Percentiles rank a stretch among this genome's conserved stretches.
Evolutionary conservation across 441 rosid species (phyloP).

Genomic region (Jatropha multifida): DNA sequence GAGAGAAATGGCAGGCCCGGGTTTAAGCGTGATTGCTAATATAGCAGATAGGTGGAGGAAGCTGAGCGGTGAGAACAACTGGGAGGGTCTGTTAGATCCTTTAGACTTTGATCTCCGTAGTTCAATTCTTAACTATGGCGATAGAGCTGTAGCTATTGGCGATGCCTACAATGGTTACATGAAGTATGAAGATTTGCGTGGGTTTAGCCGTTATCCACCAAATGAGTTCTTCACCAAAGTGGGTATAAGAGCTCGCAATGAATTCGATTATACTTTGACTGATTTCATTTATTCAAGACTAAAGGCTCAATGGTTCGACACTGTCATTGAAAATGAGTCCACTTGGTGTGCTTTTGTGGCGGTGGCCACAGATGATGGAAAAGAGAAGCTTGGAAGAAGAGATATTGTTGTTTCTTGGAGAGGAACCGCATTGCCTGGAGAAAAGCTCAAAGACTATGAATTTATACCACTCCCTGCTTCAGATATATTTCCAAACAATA

Average conservation of each 20-base stretch:
- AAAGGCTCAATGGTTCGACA: background rate
- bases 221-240: constrained; percentile 21
- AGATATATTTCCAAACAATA: background rate
- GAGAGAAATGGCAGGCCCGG: background rate
- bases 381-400: constrained; percentile 27
- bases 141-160: constrained; percentile 21
- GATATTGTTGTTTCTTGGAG: constrained; percentile 38
- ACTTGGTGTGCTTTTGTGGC: constrained; percentile 37
- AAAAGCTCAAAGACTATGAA: constrained; percentile 12
- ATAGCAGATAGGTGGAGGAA: constrained; percentile 24
- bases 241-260: constrained; percentile 21
- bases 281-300: constrained; percentile 25
- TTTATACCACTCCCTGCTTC: constrained; percentile 7
- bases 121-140: constrained; percentile 35
- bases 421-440: constrained; percentile 20
- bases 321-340: background rate
- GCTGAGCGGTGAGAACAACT: constrained; percentile 29
- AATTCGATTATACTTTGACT: constrained; percentile 26
- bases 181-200: background rate
- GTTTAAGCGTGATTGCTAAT: background rate
- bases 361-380: constrained; percentile 32
- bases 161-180: constrained; percentile 21
- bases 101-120: constrained; percentile 30
- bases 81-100: constrained; percentile 36
- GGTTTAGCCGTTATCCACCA: constrained; percentile 17